Conservation (phyloP, 2,329 filamentous ascomycete genomes). For the Aspergillus phoenicis region DNA sequence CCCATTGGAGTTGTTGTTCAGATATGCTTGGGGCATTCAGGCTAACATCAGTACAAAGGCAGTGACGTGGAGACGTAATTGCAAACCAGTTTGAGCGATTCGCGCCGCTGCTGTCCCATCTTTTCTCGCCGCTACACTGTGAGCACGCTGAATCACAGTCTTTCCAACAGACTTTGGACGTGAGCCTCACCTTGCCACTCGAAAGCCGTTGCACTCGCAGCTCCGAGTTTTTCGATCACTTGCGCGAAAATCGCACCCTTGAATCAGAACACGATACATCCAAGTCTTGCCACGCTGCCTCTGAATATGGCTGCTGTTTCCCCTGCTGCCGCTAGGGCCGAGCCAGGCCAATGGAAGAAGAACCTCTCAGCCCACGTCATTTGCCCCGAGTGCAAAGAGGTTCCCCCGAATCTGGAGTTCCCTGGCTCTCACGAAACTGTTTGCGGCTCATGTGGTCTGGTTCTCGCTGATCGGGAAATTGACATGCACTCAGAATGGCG, state of each 20-base stretch:
- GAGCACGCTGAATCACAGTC: conserved; percentile 1
- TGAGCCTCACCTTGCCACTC: conserved; percentile 72
- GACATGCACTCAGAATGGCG: conserved; percentile 98
- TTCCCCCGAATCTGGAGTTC: conserved; percentile 88
- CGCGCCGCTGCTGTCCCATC: conserved; percentile 29
- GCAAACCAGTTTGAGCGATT: conserved; percentile 20
- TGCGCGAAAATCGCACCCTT: conserved; percentile 47
- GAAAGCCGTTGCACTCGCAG: conserved; percentile 61
- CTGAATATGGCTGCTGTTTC: conserved; percentile 42
- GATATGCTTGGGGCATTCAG: conserved; percentile 20
- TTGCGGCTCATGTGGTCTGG: conserved; percentile 86
- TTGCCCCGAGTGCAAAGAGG: conserved; percentile 88
- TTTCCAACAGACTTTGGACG: conserved; percentile 44
- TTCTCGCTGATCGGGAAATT: conserved; percentile 86
- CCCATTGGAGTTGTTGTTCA: conserved; percentile 13
- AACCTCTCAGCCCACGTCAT: conserved; percentile 84
- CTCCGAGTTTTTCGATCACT: conserved; percentile 47
- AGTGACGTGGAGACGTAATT: conserved; percentile 35
- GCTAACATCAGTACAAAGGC: conserved; percentile 38
- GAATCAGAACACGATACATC: conserved; percentile 38
- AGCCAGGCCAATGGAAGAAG: conserved; percentile 65
- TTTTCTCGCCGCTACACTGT: conserved; percentile 17
- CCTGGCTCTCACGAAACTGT: conserved; percentile 94
- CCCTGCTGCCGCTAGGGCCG: conserved; percentile 29
- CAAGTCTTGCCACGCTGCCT: conserved; percentile 24